Base-by-base conservation (phyloP, 2,329 filamentous ascomycete genomes). In the Aspergillus aculeatinus region DNA sequence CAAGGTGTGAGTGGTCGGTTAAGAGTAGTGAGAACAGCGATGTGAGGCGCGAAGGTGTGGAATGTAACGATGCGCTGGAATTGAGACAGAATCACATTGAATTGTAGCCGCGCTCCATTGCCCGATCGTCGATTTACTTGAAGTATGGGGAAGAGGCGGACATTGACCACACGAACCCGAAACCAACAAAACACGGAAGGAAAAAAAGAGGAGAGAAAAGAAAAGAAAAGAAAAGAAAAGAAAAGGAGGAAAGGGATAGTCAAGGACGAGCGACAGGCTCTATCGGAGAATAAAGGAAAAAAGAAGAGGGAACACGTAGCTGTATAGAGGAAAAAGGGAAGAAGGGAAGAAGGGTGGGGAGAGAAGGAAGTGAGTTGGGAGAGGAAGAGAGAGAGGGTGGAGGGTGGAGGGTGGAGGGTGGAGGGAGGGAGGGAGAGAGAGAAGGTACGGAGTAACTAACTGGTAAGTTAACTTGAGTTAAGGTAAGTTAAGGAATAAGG, bases 171-270 rank as follows among this genome's bases (percentile, higher is more conserved):
- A 65, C 66, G 62, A 65, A 65, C 65, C 61, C 65, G 64, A 66
- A 65, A 68, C 66, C 68, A 70, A 66, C 67, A 69, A 65, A 67
- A 67, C 67, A 63, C 11, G 33, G 4, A 63, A 66, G 66, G 68
- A 50, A 39, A 47, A 44, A 62, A 63, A 64, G 50, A 68, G 66
- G 68, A 51, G 39, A 47, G 42, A 61, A 63, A 63, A 47, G 52
- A 63, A 60, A 57, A 44, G 44, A 2, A 21, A 57, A 44, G 44
- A 2, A 21, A 64, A 47, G 42, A 62, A 63, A 64, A 47, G 52
- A 63, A 60, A 57, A 44, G 44, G 61, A 9, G 16, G 39, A 7
- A 63, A 67, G 62, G 60, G 65, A 61, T 57, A 55, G 60, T 55
- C 60, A 58, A 58, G 54, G 61, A 64, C 63, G 65, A 67, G 63